Evolutionary conservation across 805 yeast species (phyloP), one percentile per base, ranked within the genome.

Genomic region (Blastobotrys mokoenaii): DNA sequence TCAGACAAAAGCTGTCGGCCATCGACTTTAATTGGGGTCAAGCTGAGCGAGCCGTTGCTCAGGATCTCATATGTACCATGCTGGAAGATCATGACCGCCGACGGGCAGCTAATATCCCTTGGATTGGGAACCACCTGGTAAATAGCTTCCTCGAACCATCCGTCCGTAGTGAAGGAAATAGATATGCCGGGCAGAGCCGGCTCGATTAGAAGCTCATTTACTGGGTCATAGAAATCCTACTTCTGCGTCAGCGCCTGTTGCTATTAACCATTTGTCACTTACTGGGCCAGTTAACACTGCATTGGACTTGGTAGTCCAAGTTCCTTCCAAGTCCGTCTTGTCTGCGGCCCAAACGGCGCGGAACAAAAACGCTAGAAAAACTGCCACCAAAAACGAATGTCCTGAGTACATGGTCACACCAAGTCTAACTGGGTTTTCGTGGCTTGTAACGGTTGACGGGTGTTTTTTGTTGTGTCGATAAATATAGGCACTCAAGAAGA

Each of bases 221-320:
- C 84, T 2, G 99, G 99, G 63, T 93, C 97, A 62, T 78, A 93
- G 61, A 93, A 93, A 1, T 67, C 72, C 61, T 58, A 36, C 7
- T 36, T 12, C n/a, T n/a, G n/a, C n/a, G n/a, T n/a, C n/a, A n/a
- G n/a, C n/a, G n/a, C n/a, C n/a, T n/a, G n/a, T n/a, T n/a, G n/a
- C 20, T n/a, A 20, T 15, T 11, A 11, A 22, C 37, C 8, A 10
- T n/a, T 14, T 11, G 20, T 17, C 8, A 53, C 57, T 12, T 55
- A 58, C 89, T 84, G 97, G 96, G 0, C 99, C 99, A 1, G 99
- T 93, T 69, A 90, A 82, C 6, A 93, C 98, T 10, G 94, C 80
- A 63, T 84, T 85, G 10, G 97, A 80, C 64, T 93, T 93, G 14
- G 97, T 82, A 1, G 89, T 66, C 99, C 99, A 93, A 0, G 99